A percentile compares a stretch with the other conserved stretches of the same genome.
phyloP scores from a whole-genome alignment of 2,329 filamentous ascomycete species.

The Alternaria postmessia region DNA sequence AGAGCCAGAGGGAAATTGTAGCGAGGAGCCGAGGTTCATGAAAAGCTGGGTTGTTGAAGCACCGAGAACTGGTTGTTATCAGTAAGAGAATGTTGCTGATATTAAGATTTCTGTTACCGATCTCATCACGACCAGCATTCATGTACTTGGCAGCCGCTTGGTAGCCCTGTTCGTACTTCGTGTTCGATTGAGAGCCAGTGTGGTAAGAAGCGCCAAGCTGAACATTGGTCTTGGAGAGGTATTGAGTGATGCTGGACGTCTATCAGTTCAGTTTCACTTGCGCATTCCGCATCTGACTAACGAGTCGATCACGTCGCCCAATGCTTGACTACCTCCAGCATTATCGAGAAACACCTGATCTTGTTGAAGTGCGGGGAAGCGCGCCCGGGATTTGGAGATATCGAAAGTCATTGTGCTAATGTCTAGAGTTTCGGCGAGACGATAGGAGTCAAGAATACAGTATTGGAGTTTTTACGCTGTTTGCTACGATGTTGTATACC shows the following conservation, averaged over 20 bases:
- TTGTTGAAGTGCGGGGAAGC: constrained; percentile 73
- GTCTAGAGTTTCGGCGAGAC: too few species aligned
- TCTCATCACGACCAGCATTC: constrained; percentile 71
- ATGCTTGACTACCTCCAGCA: constrained; percentile 76
- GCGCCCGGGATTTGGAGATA: constrained; percentile 63
- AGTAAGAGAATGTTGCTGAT: not conserved
- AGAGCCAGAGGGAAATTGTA: constrained; percentile 56
- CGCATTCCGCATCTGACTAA: constrained; percentile 47
- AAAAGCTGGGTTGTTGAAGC: constrained; percentile 79
- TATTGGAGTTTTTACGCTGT: not conserved
- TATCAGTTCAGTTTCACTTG: constrained; percentile 1
- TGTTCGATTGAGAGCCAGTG: constrained; percentile 66
- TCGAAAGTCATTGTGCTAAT: constrained; percentile 55
- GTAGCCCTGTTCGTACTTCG: constrained; percentile 67
- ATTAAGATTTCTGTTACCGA: constrained; percentile 56
- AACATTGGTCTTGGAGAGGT: constrained; percentile 74
- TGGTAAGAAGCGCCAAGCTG: constrained; percentile 77
- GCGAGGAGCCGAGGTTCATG: constrained; percentile 65
- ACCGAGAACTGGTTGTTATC: constrained; percentile 65
- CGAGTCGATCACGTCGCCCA: constrained; percentile 72
- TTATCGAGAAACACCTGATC: constrained; percentile 80
- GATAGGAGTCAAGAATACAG: not conserved
- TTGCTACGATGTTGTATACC: constrained; percentile 1
- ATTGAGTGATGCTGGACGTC: constrained; percentile 63
- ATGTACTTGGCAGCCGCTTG: constrained; percentile 74